Percentiles rank a stretch among this genome's conserved stretches.
These are phyloP conservation scores for Phytophthora citricola DNA, from an alignment of 352 stramenopile species.

Conservation along the genomic window DNA sequence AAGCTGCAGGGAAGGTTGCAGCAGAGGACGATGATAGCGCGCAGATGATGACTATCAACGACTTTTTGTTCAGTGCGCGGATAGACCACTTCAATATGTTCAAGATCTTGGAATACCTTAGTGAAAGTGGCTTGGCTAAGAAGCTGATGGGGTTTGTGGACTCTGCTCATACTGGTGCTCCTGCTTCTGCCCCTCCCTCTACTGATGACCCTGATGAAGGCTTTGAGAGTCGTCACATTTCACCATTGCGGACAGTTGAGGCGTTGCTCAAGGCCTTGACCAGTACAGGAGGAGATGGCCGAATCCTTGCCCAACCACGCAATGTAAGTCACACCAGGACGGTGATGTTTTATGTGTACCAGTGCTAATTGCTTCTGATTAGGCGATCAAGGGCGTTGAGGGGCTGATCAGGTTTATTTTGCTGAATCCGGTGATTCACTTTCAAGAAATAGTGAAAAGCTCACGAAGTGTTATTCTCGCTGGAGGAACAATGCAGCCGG, in stretches of 20 bases:
- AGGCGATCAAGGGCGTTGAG: slow-evolving; percentile 60
- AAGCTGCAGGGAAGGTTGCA: slow-evolving; percentile 18
- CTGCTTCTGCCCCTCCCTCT: background rate
- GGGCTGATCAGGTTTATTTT: slow-evolving; percentile 94
- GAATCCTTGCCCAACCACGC: slow-evolving; percentile 69
- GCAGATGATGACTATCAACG: slow-evolving; percentile 85
- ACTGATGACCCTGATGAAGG: slow-evolving; percentile 41
- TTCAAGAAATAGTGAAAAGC: slow-evolving; percentile 95
- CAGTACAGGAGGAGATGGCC: slow-evolving; percentile 68
- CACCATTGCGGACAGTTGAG: slow-evolving; percentile 80
- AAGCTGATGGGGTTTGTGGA: slow-evolving; percentile 87
- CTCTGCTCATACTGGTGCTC: slow-evolving; percentile 27
- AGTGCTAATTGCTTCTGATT: slow-evolving; percentile 14
- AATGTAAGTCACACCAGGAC: slow-evolving; percentile 48
- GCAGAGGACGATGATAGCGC: slow-evolving; percentile 31
- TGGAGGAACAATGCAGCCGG: slow-evolving; percentile 98
- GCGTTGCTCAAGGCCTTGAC: slow-evolving; percentile 81
- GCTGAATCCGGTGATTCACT: slow-evolving; percentile 95
- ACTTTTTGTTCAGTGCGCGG: slow-evolving; percentile 83
- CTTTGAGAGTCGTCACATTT: slow-evolving; percentile 84
- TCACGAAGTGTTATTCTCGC: slow-evolving; percentile 96
- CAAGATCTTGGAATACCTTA: slow-evolving; percentile 87
- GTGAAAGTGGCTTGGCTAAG: slow-evolving; percentile 80
- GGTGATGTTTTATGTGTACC: background rate
- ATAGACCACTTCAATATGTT: slow-evolving; percentile 93